Percentiles rank a stretch among this genome's conserved stretches.
phyloP scores from a whole-genome alignment of 768 basidiomycete genomes.

The Cystofilobasidium ferigula region DNA sequence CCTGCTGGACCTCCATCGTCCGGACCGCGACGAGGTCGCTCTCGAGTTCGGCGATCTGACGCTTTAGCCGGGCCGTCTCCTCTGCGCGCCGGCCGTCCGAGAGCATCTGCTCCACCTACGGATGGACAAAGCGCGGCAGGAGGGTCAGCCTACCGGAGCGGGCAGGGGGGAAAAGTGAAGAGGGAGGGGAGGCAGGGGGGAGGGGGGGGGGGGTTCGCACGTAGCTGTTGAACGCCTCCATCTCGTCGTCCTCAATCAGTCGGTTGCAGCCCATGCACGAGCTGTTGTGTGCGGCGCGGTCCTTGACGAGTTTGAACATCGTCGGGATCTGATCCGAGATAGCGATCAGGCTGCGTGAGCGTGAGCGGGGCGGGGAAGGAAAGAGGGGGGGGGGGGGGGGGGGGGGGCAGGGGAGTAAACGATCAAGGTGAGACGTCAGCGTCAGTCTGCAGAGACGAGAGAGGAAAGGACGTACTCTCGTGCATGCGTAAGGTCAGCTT shows the following conservation, averaged over 20 bases:
- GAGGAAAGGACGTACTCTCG: background rate
- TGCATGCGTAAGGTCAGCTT: constrained; percentile 11
- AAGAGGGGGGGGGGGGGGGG: too few relatives aligned
- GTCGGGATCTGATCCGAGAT: background rate
- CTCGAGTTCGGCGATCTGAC: constrained; percentile 44
- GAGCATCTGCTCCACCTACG: constrained; percentile 5
- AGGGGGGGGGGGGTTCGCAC: too few relatives aligned
- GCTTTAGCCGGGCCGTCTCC: constrained; percentile 31
- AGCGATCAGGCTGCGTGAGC: background rate
- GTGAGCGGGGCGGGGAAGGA: too few relatives aligned
- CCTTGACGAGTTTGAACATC: constrained; percentile 46
- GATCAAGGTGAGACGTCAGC: too few relatives aligned
- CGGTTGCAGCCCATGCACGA: constrained; percentile 69
- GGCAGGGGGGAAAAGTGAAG: too few relatives aligned
- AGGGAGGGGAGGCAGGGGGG: too few relatives aligned
- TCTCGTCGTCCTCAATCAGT: constrained; percentile 48
- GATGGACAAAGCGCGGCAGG: background rate
- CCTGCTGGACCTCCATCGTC: background rate
- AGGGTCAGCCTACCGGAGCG: too few relatives aligned
- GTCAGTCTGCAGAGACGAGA: too few relatives aligned
- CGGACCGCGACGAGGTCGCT: constrained; percentile 54
- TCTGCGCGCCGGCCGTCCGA: constrained; percentile 59
- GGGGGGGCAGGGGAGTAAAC: too few relatives aligned
- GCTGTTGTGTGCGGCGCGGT: constrained; percentile 52
- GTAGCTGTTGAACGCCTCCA: constrained; percentile 57